Conservation (phyloP, 352 stramenopile genomes). For the Albugo candida region DNA sequence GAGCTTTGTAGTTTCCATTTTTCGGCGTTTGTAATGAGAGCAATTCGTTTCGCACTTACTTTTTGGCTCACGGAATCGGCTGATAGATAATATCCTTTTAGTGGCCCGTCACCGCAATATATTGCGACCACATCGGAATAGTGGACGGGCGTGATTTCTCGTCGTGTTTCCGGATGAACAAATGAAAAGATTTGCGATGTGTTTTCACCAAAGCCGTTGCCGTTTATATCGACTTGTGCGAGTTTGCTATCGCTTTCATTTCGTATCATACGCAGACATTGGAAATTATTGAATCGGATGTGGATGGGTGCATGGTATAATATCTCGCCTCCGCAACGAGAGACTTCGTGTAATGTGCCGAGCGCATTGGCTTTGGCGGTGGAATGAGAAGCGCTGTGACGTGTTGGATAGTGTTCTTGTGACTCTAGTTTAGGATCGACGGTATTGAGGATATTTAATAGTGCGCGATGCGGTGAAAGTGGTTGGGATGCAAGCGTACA, state of each 20-base stretch:
- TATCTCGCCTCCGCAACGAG: conserved; percentile 45
- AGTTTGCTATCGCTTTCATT: conserved; percentile 10
- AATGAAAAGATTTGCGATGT: conserved; percentile 61
- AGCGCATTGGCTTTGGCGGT: background rate
- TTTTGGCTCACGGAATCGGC: conserved; percentile 31
- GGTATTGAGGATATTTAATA: background rate
- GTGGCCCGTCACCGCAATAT: conserved; percentile 47
- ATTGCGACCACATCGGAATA: conserved; percentile 60
- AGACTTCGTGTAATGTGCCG: conserved; percentile 3
- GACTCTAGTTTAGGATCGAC: background rate
- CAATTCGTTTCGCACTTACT: conserved; percentile 45
- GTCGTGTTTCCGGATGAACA: conserved; percentile 45
- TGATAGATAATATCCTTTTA: conserved; percentile 53
- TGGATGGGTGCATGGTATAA: conserved; percentile 48
- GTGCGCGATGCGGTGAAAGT: background rate
- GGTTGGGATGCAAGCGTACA: background rate
- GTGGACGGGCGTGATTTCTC: conserved; percentile 43
- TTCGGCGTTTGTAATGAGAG: conserved; percentile 54
- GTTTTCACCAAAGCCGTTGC: conserved; percentile 47
- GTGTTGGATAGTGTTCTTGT: background rate
- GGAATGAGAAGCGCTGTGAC: background rate
- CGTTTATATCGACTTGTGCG: conserved; percentile 25
- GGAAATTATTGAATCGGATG: conserved; percentile 44
- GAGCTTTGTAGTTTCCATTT: conserved; percentile 66
- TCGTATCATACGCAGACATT: conserved; percentile 32